phyloP scores from a whole-genome alignment of 345 rosid species.

The Atalantia buxifolia region DNA sequence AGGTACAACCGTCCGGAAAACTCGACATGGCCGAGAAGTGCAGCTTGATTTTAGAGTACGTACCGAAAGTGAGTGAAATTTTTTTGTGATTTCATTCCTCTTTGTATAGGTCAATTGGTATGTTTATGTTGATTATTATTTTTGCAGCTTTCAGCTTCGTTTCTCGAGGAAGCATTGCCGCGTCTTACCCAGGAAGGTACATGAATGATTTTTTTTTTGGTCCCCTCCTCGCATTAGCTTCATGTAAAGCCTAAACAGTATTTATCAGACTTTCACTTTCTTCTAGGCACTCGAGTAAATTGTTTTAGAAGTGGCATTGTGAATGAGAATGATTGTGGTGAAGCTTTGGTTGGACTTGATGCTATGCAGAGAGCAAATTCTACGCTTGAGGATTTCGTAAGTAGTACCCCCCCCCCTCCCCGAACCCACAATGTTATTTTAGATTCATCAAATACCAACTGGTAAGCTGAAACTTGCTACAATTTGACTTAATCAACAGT shows the following conservation, averaged over 20 bases:
- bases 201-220: not conserved
- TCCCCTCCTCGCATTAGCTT: not conserved
- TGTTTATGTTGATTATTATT: not conserved
- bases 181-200: conserved; percentile 20
- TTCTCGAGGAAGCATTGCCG: conserved; percentile 50
- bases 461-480: not conserved
- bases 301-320: conserved; percentile 13
- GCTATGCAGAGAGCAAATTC: conserved; percentile 90
- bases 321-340: conserved; percentile 10
- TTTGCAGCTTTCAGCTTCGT: conserved; percentile 42
- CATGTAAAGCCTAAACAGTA: not conserved
- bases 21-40: conserved; percentile 46
- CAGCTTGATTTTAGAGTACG: conserved; percentile 33
- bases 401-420: conserved; percentile 27
- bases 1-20: conserved; percentile 73
- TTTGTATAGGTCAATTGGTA: not conserved
- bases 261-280: not conserved
- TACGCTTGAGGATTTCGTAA: conserved; percentile 87
- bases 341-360: conserved; percentile 62
- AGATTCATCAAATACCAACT: not conserved
- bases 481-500: conserved; percentile 40
- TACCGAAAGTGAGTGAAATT: conserved; percentile 50
- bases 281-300: conserved; percentile 21
- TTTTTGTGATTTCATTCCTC: not conserved
- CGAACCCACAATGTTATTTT: not conserved